Base-by-base conservation (phyloP, 1,284 basidiomycete genomes). In the Ceratobasidium sp. region DNA sequence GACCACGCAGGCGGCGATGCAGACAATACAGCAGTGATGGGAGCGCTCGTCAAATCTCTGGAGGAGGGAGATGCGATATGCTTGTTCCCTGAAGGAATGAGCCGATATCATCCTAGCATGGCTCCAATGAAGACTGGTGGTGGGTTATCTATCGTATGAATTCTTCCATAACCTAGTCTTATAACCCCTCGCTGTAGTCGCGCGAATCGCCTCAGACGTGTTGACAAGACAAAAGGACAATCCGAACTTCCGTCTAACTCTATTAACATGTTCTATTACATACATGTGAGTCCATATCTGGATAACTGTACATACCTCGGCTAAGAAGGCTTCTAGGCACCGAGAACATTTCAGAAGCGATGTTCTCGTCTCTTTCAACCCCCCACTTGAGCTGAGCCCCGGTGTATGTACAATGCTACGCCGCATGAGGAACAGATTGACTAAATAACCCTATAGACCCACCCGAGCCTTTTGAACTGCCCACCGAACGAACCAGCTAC, bases 121-220 rank as follows among this genome's bases (percentile, higher is more conserved):
- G 89, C 91, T 2, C 91, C 92, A 1, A 77, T 94, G 68, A 93
- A 92, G 77, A 93, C 92, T 12, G 92, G 92, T 77, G 90, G 90
- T 90, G 68, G 58, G 82, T 77, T 15, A 2, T 10, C 35, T 58
- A 7, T 12, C 49, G 13, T 45, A 68, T 34, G 17, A 34, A 53
- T 43, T 62, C 38, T 69, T 57, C 62, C 8, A 20, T 45, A 20
- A 68, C 5, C 43, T 56, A 15, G 45, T 34, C 47, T 56, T 40
- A 68, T 32, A n/a, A n/a, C n/a, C n/a, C n/a, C n/a, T n/a, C n/a
- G n/a, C n/a, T n/a, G n/a, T 29, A 92, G 92, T 92, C 32, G 90
- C 92, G 8, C 85, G 93, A 34, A 83, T 94, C 71, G 84, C 92
- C 10, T 91, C 91, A 13, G 90, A 93, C 75, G 84, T 90, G 1